These are phyloP conservation scores for Fusarium sambucinum DNA, from an alignment of 2,329 filamentous ascomycete species.

Conservation along the genomic window DNA sequence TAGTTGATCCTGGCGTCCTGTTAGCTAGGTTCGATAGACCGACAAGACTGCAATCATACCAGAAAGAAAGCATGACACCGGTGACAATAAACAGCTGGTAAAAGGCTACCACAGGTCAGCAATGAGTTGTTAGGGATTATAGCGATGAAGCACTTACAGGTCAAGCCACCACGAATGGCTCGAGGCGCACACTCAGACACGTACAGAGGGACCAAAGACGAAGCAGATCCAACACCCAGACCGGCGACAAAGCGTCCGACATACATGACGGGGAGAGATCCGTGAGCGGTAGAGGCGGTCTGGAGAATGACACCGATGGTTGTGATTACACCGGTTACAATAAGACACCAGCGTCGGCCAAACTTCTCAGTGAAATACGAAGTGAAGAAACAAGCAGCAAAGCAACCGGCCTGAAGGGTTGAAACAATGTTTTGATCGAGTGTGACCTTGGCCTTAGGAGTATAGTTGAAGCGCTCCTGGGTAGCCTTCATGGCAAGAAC, in stretches of 20 bases:
- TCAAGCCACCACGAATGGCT: constrained; percentile 64
- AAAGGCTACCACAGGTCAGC: constrained; percentile 50
- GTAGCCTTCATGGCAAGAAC: constrained; percentile 72
- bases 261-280: constrained; percentile 72
- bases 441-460: constrained; percentile 57
- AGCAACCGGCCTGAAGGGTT: constrained; percentile 77
- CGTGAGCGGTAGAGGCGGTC: constrained; percentile 64
- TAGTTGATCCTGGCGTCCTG: constrained; percentile 67
- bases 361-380: constrained; percentile 66
- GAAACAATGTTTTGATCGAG: constrained; percentile 76
- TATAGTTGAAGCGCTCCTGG: constrained; percentile 58
- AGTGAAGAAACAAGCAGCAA: constrained; percentile 71
- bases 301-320: constrained; percentile 74
- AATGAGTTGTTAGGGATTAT: neutral
- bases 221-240: constrained; percentile 64
- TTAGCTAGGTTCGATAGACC: constrained; percentile 16
- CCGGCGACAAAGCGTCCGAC: constrained; percentile 69
- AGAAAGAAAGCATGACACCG: constrained; percentile 59
- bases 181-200: constrained; percentile 64
- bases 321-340: constrained; percentile 68
- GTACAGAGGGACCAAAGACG: constrained; percentile 59
- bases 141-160: constrained; percentile 49
- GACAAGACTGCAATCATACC: constrained; percentile 47
- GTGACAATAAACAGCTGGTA: constrained; percentile 64
- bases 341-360: constrained; percentile 67